A percentile compares a stretch with the other conserved stretches of the same genome.
phyloP scores from a whole-genome alignment of 331 rosid genomes.

The Saraca asoca region DNA sequence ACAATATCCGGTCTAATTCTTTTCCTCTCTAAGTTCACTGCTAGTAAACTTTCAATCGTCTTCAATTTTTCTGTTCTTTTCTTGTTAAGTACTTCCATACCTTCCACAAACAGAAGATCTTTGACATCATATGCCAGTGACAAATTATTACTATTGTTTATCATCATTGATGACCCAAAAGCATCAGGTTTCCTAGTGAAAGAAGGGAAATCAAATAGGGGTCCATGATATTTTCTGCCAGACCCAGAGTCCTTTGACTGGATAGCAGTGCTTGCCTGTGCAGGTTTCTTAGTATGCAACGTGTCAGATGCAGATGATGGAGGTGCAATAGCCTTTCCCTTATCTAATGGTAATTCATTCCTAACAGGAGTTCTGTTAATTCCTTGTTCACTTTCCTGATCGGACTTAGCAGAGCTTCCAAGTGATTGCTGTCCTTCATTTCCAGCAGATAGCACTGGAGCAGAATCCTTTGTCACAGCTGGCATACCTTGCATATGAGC shows the following conservation, averaged over 20 bases:
- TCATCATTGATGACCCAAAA: conserved; percentile 80
- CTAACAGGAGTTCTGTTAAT: conserved; percentile 53
- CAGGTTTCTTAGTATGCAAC: conserved; percentile 64
- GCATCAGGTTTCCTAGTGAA: conserved; percentile 96
- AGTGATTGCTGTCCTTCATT: conserved; percentile 73
- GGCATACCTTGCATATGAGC: conserved; percentile 55
- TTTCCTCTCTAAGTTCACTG: conserved; percentile 93
- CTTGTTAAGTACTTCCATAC: conserved; percentile 77
- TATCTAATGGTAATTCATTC: conserved; percentile 63
- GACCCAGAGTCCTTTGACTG: conserved; percentile 77
- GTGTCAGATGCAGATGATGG: conserved; percentile 66
- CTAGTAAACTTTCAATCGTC: conserved; percentile 89
- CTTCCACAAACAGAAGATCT: conserved; percentile 93
- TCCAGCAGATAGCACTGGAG: conserved; percentile 56
- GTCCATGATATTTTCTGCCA: conserved; percentile 93
- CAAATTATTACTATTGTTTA: conserved; percentile 67
- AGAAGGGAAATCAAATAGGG: conserved; percentile 93
- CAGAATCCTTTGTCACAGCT: conserved; percentile 62
- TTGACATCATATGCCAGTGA: conserved; percentile 90
- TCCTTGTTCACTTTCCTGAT: conserved; percentile 69
- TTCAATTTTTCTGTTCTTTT: conserved; percentile 80
- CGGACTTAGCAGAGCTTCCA: conserved; percentile 57
- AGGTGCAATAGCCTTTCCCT: conserved; percentile 77
- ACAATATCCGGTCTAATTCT: conserved; percentile 97
- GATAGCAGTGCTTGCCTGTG: conserved; percentile 58